Base-by-base conservation (phyloP, 2,329 filamentous ascomycete species). In the Penicillium sp. region DNA sequence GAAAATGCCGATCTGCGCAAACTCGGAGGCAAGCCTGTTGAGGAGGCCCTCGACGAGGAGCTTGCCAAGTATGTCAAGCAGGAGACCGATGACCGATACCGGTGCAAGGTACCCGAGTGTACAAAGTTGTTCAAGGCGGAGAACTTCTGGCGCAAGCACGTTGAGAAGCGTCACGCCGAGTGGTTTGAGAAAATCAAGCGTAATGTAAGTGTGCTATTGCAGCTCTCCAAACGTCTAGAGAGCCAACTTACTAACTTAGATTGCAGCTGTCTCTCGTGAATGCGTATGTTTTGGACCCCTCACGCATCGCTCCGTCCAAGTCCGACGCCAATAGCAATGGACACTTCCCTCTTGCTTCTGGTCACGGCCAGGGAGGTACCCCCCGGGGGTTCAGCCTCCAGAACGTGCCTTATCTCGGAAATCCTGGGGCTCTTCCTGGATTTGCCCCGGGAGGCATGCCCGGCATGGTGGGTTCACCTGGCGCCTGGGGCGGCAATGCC, bases 111-210 rank as follows among this genome's bases (percentile, higher is more conserved):
- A 4, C 94, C 94, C 1, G 93, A 97, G 40, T 99, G 95, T 77
- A 89, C 90, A 11, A 99, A 99, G 77, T 81, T 99, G 7, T 99
- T 99, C 83, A 98, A 98, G 76, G 95, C 95, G 59, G 90, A 96
- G 44, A 87, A 94, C 68, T 99, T 99, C 75, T 99, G 96, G 94
- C 89, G 88, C 70, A 99, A 99, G 81, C 95, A 99, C 70, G 89
- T 98, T 16, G 94, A 98, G 78, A 99, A 99, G 80, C 88, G 96
- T 58, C 95, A 99, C 74, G 75, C 85, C 0, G 94, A 98, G 55
- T 99, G 93, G 90, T 84, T 90, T 46, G 89, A 93, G 36, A 85
- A 81, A 54, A 80, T 97, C 64, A 89, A 89, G 74, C 87, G 89
- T 72, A 94, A 97, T 80, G 93, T 96, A 82, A 81, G 87, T 81